phyloP scores from a whole-genome alignment of 345 rosid species.

The Lepidium aucheri region DNA sequence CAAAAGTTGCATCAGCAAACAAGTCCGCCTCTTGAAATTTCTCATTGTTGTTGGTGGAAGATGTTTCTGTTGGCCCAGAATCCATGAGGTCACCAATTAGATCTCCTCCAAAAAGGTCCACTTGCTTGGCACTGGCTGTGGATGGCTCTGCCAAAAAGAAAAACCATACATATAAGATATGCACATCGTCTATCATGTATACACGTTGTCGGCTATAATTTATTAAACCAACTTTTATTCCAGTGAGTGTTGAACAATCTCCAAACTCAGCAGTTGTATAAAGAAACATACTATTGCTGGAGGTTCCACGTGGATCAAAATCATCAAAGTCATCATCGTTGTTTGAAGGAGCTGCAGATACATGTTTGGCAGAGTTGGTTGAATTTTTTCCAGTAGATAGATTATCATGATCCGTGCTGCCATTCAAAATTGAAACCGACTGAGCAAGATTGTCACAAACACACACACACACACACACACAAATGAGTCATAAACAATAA shows the following conservation, averaged over 20 bases:
- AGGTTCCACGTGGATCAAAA: constrained; percentile 93
- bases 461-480: no score
- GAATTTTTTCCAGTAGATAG: constrained; percentile 36
- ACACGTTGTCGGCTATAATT: background rate
- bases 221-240: background rate
- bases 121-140: constrained; percentile 52
- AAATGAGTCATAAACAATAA: background rate
- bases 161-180: constrained; percentile 7
- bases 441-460: background rate
- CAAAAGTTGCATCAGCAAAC: constrained; percentile 93
- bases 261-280: background rate
- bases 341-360: constrained; percentile 36
- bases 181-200: background rate
- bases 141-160: constrained; percentile 47
- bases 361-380: constrained; percentile 33
- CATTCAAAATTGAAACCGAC: constrained; percentile 13
- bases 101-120: constrained; percentile 75
- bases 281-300: constrained; percentile 55
- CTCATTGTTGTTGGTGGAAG: constrained; percentile 29
- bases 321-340: constrained; percentile 70
- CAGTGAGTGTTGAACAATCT: background rate
- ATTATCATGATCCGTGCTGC: constrained; percentile 60
- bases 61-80: constrained; percentile 48
- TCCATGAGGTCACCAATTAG: constrained; percentile 77
- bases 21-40: constrained; percentile 61